phyloP scores from a whole-genome alignment of 345 rosid genomes.

The Gossypium ekmanianum region DNA sequence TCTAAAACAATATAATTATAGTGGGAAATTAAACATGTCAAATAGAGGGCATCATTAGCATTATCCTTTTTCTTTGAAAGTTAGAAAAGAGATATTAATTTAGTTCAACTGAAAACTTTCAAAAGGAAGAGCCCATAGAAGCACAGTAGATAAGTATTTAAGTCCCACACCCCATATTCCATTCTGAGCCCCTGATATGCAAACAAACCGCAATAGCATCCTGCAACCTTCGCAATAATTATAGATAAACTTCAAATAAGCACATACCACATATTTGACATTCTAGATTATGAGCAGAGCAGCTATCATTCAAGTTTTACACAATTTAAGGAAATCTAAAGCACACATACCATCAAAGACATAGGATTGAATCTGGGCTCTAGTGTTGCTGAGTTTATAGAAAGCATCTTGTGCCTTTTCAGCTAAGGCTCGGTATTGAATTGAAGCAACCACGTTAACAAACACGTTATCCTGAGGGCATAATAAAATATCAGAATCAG shows the following conservation, averaged over 20 bases:
- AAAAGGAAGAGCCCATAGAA: not conserved
- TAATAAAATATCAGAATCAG: not conserved
- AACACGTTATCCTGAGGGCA: conserved; percentile 48
- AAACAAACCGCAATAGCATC: not conserved
- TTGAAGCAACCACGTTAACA: conserved; percentile 54
- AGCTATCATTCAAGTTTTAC: not conserved
- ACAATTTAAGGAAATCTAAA: not conserved
- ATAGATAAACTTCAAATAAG: not conserved
- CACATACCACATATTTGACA: not conserved
- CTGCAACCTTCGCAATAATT: not conserved
- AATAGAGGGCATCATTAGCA: not conserved
- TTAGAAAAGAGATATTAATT: not conserved
- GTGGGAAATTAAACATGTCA: not conserved
- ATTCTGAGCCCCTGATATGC: not conserved
- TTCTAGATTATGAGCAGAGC: not conserved
- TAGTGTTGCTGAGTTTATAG: conserved; percentile 53
- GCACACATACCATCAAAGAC: conserved; percentile 44
- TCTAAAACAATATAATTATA: not conserved
- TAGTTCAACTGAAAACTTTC: not conserved
- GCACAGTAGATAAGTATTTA: not conserved
- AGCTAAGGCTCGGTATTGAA: conserved; percentile 48
- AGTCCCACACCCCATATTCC: not conserved
- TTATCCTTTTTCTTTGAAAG: not conserved
- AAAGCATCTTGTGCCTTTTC: conserved; percentile 48
- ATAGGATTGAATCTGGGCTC: conserved; percentile 50